These are phyloP conservation scores for Aspergillus eucalypticola DNA, from an alignment of 2,329 filamentous ascomycete genomes.

Conservation along the genomic window DNA sequence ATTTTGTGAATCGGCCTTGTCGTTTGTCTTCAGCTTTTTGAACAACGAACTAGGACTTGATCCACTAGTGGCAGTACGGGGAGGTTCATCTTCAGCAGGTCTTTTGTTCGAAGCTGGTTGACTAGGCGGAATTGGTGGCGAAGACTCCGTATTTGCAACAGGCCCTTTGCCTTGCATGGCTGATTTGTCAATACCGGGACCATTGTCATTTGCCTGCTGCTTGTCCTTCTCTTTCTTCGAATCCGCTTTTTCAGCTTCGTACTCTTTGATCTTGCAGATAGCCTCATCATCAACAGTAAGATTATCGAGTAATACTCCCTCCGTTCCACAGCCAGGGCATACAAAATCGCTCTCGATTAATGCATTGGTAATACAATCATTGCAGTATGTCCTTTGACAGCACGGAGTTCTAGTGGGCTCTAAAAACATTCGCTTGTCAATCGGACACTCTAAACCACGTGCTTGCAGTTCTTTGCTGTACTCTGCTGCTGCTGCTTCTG, in stretches of 20 bases:
- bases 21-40: slow-evolving; percentile 50
- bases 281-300: slow-evolving; percentile 79
- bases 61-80: slow-evolving; percentile 54
- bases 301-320: slow-evolving; percentile 91
- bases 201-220: slow-evolving; percentile 31
- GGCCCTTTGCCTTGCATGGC: slow-evolving; percentile 15
- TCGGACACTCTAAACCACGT: slow-evolving; percentile 84
- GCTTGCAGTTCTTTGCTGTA: slow-evolving; percentile 86
- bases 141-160: slow-evolving; percentile 22
- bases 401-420: slow-evolving; percentile 99
- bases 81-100: slow-evolving; percentile 69
- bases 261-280: slow-evolving; percentile 75
- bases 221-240: slow-evolving; percentile 48
- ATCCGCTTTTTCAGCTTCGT: slow-evolving; percentile 56
- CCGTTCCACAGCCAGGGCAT: slow-evolving; percentile 87
- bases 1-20: slow-evolving; percentile 23
- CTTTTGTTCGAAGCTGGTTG: slow-evolving; percentile 68
- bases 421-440: slow-evolving; percentile 98
- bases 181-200: slow-evolving; percentile 21
- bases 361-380: slow-evolving; percentile 98
- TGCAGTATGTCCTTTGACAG: slow-evolving; percentile 97
- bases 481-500: slow-evolving; percentile 73
- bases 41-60: slow-evolving; percentile 30
- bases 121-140: slow-evolving; percentile 32
- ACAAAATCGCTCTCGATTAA: slow-evolving; percentile 97